Evolutionary conservation across 202 grass and related monocot genomes (phyloP).

Genomic region (Panicum hallii): DNA sequence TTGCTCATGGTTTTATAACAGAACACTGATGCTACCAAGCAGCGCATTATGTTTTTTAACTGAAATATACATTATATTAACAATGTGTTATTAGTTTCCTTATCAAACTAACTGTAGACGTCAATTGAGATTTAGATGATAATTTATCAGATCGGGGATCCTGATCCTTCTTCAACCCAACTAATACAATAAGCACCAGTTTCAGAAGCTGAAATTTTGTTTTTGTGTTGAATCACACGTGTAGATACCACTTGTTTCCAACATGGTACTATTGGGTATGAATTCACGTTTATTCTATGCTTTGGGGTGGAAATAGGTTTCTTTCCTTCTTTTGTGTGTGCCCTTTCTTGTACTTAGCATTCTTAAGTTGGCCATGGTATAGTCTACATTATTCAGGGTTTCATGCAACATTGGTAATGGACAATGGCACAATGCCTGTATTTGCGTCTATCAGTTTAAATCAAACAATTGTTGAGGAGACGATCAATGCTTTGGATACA

Average conservation of each 20-base stretch:
- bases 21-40: neutral
- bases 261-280: neutral
- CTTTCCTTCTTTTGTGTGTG: neutral
- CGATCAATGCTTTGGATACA: conserved; percentile 18
- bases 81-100: neutral
- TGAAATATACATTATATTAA: neutral
- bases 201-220: neutral
- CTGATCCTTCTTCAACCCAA: neutral
- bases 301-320: conserved; percentile 2
- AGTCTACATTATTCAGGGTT: conserved; percentile 17
- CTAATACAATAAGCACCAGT: neutral
- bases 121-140: neutral
- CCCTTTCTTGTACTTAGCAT: conserved; percentile 7
- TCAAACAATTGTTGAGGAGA: neutral
- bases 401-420: neutral
- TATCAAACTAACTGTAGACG: neutral
- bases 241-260: conserved; percentile 23
- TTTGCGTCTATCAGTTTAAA: neutral
- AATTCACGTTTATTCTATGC: conserved; percentile 7
- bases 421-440: neutral
- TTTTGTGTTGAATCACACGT: conserved; percentile 21
- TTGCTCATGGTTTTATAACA: neutral
- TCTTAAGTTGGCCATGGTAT: conserved; percentile 26
- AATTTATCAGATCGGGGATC: conserved; percentile 9
- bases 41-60: neutral